phyloP scores from a whole-genome alignment of 139 green algal species.

The Haematococcus lacustris region DNA sequence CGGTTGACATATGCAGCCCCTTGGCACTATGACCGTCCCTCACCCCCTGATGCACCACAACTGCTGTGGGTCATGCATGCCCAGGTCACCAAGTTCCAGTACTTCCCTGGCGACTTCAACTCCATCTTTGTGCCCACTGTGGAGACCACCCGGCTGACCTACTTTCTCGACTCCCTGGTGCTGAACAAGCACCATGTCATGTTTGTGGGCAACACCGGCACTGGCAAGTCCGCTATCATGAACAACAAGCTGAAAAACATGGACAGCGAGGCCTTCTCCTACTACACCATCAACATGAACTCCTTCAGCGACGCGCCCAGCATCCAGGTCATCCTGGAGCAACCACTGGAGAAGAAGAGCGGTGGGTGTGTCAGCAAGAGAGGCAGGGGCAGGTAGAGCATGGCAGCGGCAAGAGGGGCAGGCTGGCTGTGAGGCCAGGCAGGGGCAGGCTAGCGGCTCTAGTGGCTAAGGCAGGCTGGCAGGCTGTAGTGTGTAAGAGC shows the following conservation, averaged over 20 bases:
- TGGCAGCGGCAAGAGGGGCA: too few species aligned
- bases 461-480: too few species aligned
- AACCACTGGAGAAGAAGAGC: constrained; percentile 76
- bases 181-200: constrained; percentile 78
- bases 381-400: too few species aligned
- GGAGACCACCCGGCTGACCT: constrained; percentile 76
- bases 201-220: constrained; percentile 87
- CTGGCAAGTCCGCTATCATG: constrained; percentile 84
- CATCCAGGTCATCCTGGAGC: constrained; percentile 70
- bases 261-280: constrained; percentile 62
- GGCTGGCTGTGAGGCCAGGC: too few species aligned
- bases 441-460: too few species aligned
- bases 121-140: constrained; percentile 85
- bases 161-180: constrained; percentile 76
- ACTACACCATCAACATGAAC: constrained; percentile 84
- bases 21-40: too few species aligned
- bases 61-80: too few species aligned
- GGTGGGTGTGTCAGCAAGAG: constrained; percentile 12
- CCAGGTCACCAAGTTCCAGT: constrained; percentile 48
- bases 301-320: constrained; percentile 71
- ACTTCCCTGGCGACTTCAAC: constrained; percentile 32
- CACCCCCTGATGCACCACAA: too few species aligned
- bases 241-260: constrained; percentile 76
- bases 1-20: too few species aligned
- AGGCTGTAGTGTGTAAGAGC: too few species aligned